phyloP scores from a whole-genome alignment of 768 basidiomycete species.

The Leccinum subgranulosum region DNA sequence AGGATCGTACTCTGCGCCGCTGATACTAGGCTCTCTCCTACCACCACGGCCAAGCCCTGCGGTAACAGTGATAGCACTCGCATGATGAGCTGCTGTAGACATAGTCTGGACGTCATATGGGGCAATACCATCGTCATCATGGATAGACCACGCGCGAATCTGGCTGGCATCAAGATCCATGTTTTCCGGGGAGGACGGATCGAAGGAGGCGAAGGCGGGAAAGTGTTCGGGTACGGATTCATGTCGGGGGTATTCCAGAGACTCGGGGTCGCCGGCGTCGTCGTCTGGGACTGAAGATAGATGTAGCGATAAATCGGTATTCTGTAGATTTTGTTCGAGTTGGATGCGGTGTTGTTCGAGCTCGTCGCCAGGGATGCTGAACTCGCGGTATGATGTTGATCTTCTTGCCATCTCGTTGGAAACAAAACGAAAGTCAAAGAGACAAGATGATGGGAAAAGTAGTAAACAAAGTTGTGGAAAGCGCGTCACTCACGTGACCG shows the following conservation, averaged over 20 bases:
- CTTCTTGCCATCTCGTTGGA: slow-evolving; percentile 25
- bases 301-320: slow-evolving; percentile 69
- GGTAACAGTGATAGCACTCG: slow-evolving; percentile 80
- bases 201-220: slow-evolving; percentile 59
- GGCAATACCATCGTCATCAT: slow-evolving; percentile 63
- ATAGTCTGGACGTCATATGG: slow-evolving; percentile 69
- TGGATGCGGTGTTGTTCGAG: slow-evolving; percentile 73
- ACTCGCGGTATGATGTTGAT: slow-evolving; percentile 33
- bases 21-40: slow-evolving; percentile 56
- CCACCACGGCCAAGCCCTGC: slow-evolving; percentile 63
- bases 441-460: slow-evolving; percentile 3
- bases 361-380: slow-evolving; percentile 67
- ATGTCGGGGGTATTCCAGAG: slow-evolving; percentile 72
- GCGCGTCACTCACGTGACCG: slow-evolving; percentile 32
- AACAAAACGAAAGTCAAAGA: slow-evolving; percentile 18
- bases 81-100: slow-evolving; percentile 88
- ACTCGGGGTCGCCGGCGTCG: slow-evolving; percentile 42
- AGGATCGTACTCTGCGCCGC: slow-evolving; percentile 83
- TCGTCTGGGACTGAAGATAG: slow-evolving; percentile 53
- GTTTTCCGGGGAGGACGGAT: slow-evolving; percentile 52
- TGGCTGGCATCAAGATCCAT: slow-evolving; percentile 53
- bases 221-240: slow-evolving; percentile 55
- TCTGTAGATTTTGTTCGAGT: slow-evolving; percentile 75
- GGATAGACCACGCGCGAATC: slow-evolving; percentile 56
- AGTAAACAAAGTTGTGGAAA: slow-evolving; percentile 20